These are phyloP conservation scores for Hypomontagnella monticulosa DNA, from an alignment of 495 filamentous ascomycete genomes.

Conservation along the genomic window DNA sequence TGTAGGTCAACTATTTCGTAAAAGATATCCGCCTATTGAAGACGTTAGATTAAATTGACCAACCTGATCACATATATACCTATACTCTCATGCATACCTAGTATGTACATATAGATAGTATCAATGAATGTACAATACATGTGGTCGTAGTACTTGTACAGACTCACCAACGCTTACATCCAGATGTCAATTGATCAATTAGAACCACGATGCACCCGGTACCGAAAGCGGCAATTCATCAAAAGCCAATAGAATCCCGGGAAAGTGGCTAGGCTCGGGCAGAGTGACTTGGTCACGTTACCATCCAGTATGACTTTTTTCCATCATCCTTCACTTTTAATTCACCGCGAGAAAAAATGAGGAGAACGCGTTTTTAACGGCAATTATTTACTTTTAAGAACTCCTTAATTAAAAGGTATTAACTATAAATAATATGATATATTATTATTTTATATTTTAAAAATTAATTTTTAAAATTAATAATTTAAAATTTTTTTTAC, in stretches of 20 bases:
- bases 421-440: no score
- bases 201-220: constrained; percentile 19
- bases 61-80: background rate
- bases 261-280: constrained; percentile 25
- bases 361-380: constrained; percentile 9
- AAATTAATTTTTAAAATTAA: no score
- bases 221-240: constrained; percentile 23
- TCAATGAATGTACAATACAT: background rate
- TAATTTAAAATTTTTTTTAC: no score
- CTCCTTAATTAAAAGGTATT: no score
- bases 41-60: no score
- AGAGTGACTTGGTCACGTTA: constrained; percentile 38
- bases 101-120: background rate
- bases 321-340: constrained; percentile 21
- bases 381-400: background rate
- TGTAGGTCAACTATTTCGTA: background rate
- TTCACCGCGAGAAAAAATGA: constrained; percentile 31
- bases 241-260: constrained; percentile 19
- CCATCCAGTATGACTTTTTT: constrained; percentile 24
- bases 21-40: background rate
- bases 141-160: background rate
- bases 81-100: background rate
- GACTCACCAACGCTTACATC: background rate
- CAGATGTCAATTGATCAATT: no score
- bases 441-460: no score